Percentiles rank a stretch among this genome's conserved stretches.
These are phyloP conservation scores for Cymbidium sinense DNA, from an alignment of 106 monocot species.

Conservation along the genomic window DNA sequence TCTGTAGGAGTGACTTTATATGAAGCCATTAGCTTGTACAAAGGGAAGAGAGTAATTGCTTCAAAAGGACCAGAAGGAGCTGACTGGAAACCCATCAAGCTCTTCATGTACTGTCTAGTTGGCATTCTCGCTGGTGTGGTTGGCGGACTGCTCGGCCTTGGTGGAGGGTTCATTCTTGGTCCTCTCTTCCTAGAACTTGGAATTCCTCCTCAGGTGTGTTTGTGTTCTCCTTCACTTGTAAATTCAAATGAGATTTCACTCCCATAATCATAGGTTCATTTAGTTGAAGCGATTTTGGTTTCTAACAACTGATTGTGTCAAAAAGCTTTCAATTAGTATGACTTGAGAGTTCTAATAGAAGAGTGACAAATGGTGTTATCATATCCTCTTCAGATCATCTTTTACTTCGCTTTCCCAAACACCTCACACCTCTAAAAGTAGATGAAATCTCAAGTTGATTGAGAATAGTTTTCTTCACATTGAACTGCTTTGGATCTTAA, in stretches of 20 bases:
- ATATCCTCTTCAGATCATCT: not conserved
- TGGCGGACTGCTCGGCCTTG: slow-evolving; percentile 53
- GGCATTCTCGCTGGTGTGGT: slow-evolving; percentile 52
- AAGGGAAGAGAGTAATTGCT: slow-evolving; percentile 45
- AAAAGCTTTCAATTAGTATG: too few species aligned
- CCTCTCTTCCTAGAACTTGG: slow-evolving; percentile 64
- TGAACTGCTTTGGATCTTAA: not conserved
- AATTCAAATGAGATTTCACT: not conserved
- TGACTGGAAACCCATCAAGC: slow-evolving; percentile 22
- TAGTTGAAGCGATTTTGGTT: too few species aligned
- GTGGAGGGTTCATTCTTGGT: slow-evolving; percentile 59
- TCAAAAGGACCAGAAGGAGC: slow-evolving; percentile 40
- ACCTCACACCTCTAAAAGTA: not conserved
- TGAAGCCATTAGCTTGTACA: slow-evolving; percentile 37
- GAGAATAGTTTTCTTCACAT: not conserved
- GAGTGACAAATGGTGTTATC: not conserved
- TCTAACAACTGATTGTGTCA: too few species aligned
- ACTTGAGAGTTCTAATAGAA: too few species aligned
- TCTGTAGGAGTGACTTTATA: slow-evolving; percentile 39
- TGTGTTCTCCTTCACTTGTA: not conserved
- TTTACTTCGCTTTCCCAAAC: not conserved
- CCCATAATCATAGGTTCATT: too few species aligned
- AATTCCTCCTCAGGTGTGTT: slow-evolving; percentile 50
- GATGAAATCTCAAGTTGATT: not conserved
- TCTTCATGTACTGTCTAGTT: slow-evolving; percentile 26